Base-by-base conservation (phyloP, 306 rosid species). In the peach (Prunus persica) region DNA sequence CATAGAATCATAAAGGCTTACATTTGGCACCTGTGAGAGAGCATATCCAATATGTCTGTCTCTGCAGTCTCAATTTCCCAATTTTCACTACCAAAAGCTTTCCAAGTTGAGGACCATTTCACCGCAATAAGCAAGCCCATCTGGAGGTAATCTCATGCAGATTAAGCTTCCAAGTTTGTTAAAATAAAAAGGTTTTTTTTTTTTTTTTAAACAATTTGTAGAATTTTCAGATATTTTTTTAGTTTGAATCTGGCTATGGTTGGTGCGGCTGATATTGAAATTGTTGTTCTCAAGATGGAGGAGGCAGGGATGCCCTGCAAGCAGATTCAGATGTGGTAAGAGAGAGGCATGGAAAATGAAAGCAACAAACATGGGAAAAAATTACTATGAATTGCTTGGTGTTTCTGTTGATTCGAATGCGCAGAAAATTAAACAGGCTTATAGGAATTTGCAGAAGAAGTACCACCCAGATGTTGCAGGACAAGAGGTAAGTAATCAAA, bases 401-500 rank as follows among this genome's bases (percentile, higher is more conserved):
- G 86, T 90, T 87, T 84, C 93, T 74, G 85, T 55, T 41, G 89
- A 85, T 76, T 90, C 97, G 51, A 78, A 84, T 64, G n/a, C 79
- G 56, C 64, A 67, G 66, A 78, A 82, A 82, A 89, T 92, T 72
- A 92, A 82, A 85, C 86, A 88, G 68, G 93, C 97, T 69, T 92
- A 89, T 67, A 80, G 93, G 75, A 89, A 88, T 79, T 80, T 89
- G 86, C 97, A 90, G 73, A 92, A 92, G 91, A 90, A 84, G 61
- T 63, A 81, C 57, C 97, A 92, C 78, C 97, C 97, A 11, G 97
- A 92, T 81, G 83, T 92, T 78, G 87, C 86, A 70, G 97, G 97
- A 79, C 90, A 84, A 70, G 51, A 92, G 97, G 97, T 90, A 75
- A 11, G 1, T 6, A 38, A 38, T 38, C 9, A 38, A 38, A 38